Evolutionary conservation across 2,329 filamentous ascomycete genomes (phyloP).

Genomic region (Aspergillus pseudoglaucus): DNA sequence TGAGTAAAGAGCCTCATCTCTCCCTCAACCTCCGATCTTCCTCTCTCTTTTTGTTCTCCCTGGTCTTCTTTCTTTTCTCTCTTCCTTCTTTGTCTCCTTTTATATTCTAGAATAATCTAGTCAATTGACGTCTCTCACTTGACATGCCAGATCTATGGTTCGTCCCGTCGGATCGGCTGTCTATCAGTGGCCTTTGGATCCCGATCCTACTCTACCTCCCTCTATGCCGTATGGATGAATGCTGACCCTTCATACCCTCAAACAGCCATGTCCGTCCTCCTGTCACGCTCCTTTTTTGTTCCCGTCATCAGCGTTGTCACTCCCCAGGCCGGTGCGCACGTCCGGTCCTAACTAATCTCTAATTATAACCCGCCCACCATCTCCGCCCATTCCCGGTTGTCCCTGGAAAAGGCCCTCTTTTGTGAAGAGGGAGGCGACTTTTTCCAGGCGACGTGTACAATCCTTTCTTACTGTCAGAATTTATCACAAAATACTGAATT

Average conservation of each 20-base stretch:
- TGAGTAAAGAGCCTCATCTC: background rate
- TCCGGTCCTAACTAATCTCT: slow-evolving; percentile 18
- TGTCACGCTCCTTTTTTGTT: slow-evolving; percentile 4
- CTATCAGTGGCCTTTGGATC: background rate
- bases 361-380: slow-evolving; percentile 1
- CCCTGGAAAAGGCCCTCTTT: slow-evolving; percentile 4
- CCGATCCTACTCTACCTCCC: background rate
- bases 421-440: background rate
- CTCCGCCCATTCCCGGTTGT: slow-evolving; percentile 5
- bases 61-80: background rate
- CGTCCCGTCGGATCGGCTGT: background rate
- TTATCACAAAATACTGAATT: background rate
- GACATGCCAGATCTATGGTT: background rate
- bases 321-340: slow-evolving; percentile 10
- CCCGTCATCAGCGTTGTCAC: slow-evolving; percentile 1
- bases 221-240: background rate
- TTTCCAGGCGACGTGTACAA: no score
- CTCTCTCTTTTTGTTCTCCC: background rate
- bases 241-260: background rate
- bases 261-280: slow-evolving; percentile 12
- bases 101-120: background rate
- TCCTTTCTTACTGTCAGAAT: background rate
- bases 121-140: background rate
- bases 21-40: background rate
- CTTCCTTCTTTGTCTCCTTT: background rate